These are phyloP conservation scores for Psilocybe subaeruginosa DNA, from an alignment of 768 basidiomycete genomes.

Conservation along the genomic window DNA sequence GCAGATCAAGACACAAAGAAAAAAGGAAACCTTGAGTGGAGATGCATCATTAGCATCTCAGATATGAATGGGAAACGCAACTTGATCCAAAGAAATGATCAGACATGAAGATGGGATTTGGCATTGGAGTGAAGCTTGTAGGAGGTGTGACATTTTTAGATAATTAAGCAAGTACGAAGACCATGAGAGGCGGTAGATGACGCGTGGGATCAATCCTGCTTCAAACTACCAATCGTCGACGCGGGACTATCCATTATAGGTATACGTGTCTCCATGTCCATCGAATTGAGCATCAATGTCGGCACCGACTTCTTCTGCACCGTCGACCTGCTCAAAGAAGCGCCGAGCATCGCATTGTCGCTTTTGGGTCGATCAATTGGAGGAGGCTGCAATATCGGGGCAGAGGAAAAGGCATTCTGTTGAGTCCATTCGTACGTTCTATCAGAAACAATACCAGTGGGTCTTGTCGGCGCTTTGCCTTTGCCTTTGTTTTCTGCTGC, in stretches of 20 bases:
- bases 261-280: conserved; percentile 30
- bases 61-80: too few species aligned
- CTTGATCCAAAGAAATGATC: too few species aligned
- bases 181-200: background rate
- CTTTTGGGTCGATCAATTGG: conserved; percentile 13
- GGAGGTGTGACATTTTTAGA: too few species aligned
- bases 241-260: conserved; percentile 43
- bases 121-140: too few species aligned
- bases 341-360: conserved; percentile 9
- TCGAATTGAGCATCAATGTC: conserved; percentile 33
- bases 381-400: conserved; percentile 14
- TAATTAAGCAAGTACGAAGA: background rate
- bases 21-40: too few species aligned
- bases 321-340: conserved; percentile 7
- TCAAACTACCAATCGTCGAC: conserved; percentile 30
- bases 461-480: background rate
- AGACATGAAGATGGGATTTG: too few species aligned
- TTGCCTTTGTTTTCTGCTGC: conserved; percentile 10
- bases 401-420: conserved; percentile 6
- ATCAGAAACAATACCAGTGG: conserved; percentile 2
- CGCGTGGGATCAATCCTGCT: conserved; percentile 16
- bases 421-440: conserved; percentile 13
- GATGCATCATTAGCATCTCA: too few species aligned
- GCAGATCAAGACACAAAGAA: too few species aligned
- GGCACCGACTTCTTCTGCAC: conserved; percentile 26